Evolutionary conservation across 371 early-diverging fungal genomes (phyloP).

Genomic region (Capillidium rhysosporum): DNA sequence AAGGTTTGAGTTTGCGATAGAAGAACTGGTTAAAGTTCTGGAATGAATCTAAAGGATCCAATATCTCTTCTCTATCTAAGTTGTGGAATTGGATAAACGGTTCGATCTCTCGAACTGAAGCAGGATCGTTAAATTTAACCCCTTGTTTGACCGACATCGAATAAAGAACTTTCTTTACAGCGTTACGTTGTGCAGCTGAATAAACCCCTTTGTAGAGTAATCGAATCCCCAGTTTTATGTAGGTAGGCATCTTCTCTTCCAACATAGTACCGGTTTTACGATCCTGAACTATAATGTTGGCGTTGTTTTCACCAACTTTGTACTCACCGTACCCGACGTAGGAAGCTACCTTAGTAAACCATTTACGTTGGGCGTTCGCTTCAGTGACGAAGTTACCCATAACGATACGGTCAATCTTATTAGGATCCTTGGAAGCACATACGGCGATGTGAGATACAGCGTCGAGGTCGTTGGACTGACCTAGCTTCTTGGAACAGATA

Average conservation of each 20-base stretch:
- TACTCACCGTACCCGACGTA: slow-evolving; percentile 57
- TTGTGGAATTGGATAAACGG: slow-evolving; percentile 62
- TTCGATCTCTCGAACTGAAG: slow-evolving; percentile 41
- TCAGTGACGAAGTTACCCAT: slow-evolving; percentile 63
- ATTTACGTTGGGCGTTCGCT: slow-evolving; percentile 52
- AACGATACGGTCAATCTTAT: slow-evolving; percentile 35
- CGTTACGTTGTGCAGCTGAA: slow-evolving; percentile 9
- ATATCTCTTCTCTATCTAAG: slow-evolving; percentile 27
- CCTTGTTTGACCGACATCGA: slow-evolving; percentile 56
- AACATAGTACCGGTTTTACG: slow-evolving; percentile 43
- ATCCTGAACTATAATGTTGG: slow-evolving; percentile 63
- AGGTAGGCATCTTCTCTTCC: slow-evolving; percentile 70
- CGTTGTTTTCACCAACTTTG: slow-evolving; percentile 44
- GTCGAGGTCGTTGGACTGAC: slow-evolving; percentile 40
- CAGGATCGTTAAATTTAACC: slow-evolving; percentile 45
- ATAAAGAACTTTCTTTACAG: slow-evolving; percentile 19
- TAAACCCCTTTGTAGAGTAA: slow-evolving; percentile 42
- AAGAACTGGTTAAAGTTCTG: slow-evolving; percentile 75
- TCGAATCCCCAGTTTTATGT: slow-evolving; percentile 66
- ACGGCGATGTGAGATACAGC: slow-evolving; percentile 60
- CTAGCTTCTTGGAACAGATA: slow-evolving; percentile 40
- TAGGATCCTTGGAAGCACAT: slow-evolving; percentile 39
- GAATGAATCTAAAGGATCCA: slow-evolving; percentile 45
- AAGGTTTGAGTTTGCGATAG: slow-evolving; percentile 60
- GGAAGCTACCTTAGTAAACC: slow-evolving; percentile 56